A percentile compares a stretch with the other conserved stretches of the same genome.
These are phyloP conservation scores for Penicillium nucicola DNA, from an alignment of 495 filamentous ascomycete genomes.

Conservation along the genomic window DNA sequence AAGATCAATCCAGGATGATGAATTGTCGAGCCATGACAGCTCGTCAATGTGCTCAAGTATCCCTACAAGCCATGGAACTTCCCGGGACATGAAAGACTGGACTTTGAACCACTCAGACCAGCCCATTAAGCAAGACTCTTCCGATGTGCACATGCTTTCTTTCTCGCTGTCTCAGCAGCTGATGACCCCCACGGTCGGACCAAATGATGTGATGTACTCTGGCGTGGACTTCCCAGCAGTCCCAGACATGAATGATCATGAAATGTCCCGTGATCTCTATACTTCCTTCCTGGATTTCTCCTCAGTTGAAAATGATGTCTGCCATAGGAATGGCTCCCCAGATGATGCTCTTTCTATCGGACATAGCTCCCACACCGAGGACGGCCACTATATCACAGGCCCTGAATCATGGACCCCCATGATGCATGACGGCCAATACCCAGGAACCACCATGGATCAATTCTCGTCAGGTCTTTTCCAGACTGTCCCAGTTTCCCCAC, in stretches of 20 bases:
- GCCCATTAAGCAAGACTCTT: constrained; percentile 40
- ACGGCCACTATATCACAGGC: constrained; percentile 35
- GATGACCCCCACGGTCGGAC: constrained; percentile 40
- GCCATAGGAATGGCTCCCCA: constrained; percentile 34
- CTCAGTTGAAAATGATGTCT: constrained; percentile 45
- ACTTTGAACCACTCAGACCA: constrained; percentile 38
- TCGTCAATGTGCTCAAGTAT: constrained; percentile 43
- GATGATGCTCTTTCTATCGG: constrained; percentile 43
- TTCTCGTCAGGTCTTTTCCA: constrained; percentile 37
- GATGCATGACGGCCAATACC: constrained; percentile 37
- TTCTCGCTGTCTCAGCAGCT: constrained; percentile 46
- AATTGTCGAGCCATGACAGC: constrained; percentile 44
- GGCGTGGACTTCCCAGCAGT: constrained; percentile 42
- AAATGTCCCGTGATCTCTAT: constrained; percentile 38
- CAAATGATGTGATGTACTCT: constrained; percentile 46
- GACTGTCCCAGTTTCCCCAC: constrained; percentile 42
- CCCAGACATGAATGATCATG: constrained; percentile 40
- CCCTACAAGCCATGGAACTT: constrained; percentile 33
- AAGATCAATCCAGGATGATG: constrained; percentile 47
- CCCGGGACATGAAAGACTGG: constrained; percentile 42
- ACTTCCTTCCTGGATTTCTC: constrained; percentile 42
- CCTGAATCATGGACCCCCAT: constrained; percentile 42
- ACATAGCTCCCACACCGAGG: constrained; percentile 42
- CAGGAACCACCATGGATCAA: constrained; percentile 39
- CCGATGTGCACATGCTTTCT: constrained; percentile 47